These are phyloP conservation scores for Flammula alnicola DNA, from an alignment of 1,284 basidiomycete genomes.

Conservation along the genomic window DNA sequence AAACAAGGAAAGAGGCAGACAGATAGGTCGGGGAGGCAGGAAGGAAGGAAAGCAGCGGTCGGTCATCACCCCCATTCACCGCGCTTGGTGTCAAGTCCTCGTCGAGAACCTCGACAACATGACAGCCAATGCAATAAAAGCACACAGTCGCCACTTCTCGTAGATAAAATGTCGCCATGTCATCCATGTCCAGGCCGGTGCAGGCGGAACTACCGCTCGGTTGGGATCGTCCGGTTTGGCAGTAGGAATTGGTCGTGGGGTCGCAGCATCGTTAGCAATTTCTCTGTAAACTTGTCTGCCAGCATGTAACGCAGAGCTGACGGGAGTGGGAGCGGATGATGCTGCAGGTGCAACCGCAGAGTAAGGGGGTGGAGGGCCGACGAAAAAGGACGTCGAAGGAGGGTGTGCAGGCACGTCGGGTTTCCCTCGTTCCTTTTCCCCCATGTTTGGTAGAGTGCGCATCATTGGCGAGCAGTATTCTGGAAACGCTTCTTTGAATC, in stretches of 20 bases:
- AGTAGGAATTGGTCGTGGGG: slow-evolving; percentile 4
- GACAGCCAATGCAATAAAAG: slow-evolving; percentile 74
- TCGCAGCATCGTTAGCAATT: not conserved
- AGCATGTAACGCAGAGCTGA: not conserved
- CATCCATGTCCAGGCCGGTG: slow-evolving; percentile 47
- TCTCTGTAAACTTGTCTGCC: not conserved
- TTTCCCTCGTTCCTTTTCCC: slow-evolving; percentile 68
- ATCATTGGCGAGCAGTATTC: slow-evolving; percentile 75
- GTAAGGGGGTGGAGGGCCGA: not conserved
- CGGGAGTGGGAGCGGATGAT: not conserved
- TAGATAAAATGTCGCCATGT: slow-evolving; percentile 71
- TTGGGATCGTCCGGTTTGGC: slow-evolving; percentile 18
- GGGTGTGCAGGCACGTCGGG: slow-evolving; percentile 32
- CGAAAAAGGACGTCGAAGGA: slow-evolving; percentile 5
- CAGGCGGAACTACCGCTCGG: slow-evolving; percentile 28
- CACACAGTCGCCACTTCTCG: slow-evolving; percentile 85
- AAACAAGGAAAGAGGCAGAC: not conserved
- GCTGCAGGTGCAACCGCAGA: not conserved
- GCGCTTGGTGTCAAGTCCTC: slow-evolving; percentile 19
- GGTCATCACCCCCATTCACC: no score
- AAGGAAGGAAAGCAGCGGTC: not conserved
- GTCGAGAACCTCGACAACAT: slow-evolving; percentile 72
- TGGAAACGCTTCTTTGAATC: slow-evolving; percentile 86
- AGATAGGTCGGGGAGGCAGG: no score
- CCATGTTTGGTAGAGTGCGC: slow-evolving; percentile 89